Conservation (phyloP, 768 basidiomycete genomes). For the Guyanaporus albipodus region DNA sequence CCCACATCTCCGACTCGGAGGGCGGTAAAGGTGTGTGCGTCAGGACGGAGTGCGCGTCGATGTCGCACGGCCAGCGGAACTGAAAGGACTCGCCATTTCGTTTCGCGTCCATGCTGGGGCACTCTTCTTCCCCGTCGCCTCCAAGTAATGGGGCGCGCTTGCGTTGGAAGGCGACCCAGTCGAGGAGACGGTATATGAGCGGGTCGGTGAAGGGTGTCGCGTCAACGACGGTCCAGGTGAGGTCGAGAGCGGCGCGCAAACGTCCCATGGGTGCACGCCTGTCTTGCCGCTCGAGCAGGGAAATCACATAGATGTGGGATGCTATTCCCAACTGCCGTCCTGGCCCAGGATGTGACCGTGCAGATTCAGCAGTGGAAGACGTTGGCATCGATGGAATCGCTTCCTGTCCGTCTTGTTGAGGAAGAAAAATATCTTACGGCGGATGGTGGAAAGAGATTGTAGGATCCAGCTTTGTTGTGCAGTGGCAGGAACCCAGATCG, state of each 20-base stretch:
- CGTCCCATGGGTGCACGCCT: neutral
- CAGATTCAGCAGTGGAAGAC: too few relatives aligned
- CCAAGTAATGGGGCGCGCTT: too few relatives aligned
- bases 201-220: neutral
- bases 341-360: too few relatives aligned
- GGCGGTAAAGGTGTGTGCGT: neutral
- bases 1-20: neutral
- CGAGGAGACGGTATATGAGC: neutral
- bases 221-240: neutral
- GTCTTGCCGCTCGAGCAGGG: neutral
- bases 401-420: too few relatives aligned
- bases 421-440: too few relatives aligned
- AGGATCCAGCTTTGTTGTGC: too few relatives aligned
- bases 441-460: too few relatives aligned
- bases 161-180: neutral
- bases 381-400: too few relatives aligned
- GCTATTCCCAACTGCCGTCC: neutral
- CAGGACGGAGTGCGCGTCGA: neutral
- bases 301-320: neutral
- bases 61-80: neutral
- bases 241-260: neutral
- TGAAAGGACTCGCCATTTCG: too few relatives aligned
- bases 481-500: too few relatives aligned
- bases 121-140: too few relatives aligned
- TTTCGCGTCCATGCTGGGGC: too few relatives aligned